Conservation (phyloP, 164 flowering plant genomes). For the Nymphaea colorata region DNA sequence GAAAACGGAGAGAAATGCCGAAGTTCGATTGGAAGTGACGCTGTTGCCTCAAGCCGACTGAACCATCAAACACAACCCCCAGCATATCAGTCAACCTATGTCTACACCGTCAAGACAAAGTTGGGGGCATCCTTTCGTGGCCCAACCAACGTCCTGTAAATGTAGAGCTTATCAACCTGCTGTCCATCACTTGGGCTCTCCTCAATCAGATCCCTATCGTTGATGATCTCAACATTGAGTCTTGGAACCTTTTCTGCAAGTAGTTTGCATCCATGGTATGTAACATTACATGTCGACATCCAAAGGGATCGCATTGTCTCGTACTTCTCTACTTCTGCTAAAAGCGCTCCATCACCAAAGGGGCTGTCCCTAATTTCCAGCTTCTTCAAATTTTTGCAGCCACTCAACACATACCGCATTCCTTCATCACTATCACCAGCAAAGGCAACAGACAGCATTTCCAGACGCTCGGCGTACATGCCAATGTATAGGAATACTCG, state of each 20-base stretch:
- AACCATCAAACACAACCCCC: background rate
- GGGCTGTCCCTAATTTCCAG: conserved; percentile 85
- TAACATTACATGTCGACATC: conserved; percentile 92
- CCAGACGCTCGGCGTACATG: conserved; percentile 77
- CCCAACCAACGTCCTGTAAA: conserved; percentile 69
- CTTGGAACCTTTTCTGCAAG: conserved; percentile 65
- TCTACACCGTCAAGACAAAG: conserved; percentile 37
- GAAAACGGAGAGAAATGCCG: background rate
- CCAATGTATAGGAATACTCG: conserved; percentile 80
- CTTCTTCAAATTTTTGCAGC: conserved; percentile 80
- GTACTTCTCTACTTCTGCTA: conserved; percentile 72
- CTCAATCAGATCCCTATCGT: conserved; percentile 33
- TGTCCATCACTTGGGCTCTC: conserved; percentile 23
- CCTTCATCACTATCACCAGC: conserved; percentile 84
- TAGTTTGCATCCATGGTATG: conserved; percentile 63
- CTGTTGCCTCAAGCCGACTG: background rate
- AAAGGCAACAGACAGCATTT: conserved; percentile 89
- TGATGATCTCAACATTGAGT: conserved; percentile 80
- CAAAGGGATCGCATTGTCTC: conserved; percentile 99
- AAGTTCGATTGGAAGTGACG: background rate
- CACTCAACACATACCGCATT: conserved; percentile 69
- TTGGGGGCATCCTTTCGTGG: conserved; percentile 61
- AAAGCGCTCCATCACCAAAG: conserved; percentile 66
- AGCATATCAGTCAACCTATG: background rate
- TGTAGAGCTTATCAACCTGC: conserved; percentile 64